phyloP scores from a whole-genome alignment of 2,329 filamentous ascomycete genomes.

The Cladosporium sp. region DNA sequence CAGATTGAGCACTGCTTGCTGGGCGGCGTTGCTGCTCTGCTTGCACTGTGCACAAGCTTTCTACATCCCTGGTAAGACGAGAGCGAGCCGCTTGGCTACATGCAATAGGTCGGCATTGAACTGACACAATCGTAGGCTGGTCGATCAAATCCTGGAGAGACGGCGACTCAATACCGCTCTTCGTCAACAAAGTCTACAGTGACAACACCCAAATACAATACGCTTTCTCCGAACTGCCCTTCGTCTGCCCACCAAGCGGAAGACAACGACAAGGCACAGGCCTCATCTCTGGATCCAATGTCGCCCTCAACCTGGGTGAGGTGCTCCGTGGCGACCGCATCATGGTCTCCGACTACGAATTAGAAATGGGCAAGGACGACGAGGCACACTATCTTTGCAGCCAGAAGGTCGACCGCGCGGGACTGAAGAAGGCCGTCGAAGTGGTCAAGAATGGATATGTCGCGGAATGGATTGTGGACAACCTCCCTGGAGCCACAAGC shows the following conservation, averaged over 20 bases:
- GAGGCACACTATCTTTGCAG: constrained; percentile 73
- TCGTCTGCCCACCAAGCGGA: constrained; percentile 78
- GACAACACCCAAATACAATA: constrained; percentile 89
- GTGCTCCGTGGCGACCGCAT: constrained; percentile 86
- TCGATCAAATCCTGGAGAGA: constrained; percentile 79
- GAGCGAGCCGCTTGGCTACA: not conserved
- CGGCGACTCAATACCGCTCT: constrained; percentile 75
- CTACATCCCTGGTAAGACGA: constrained; percentile 75
- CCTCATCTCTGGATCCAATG: constrained; percentile 72
- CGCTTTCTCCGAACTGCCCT: constrained; percentile 85
- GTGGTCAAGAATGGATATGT: constrained; percentile 78
- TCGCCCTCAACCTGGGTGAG: constrained; percentile 82
- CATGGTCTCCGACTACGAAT: constrained; percentile 77
- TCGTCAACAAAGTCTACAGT: constrained; percentile 89
- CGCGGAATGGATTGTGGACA: constrained; percentile 93
- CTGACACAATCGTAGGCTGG: constrained; percentile 58
- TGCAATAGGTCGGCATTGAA: not conserved
- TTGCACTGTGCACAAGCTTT: constrained; percentile 64
- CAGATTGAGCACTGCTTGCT: constrained; percentile 43
- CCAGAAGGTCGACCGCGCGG: constrained; percentile 62
- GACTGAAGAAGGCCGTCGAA: constrained; percentile 67
- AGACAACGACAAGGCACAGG: constrained; percentile 64
- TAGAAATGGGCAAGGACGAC: constrained; percentile 73
- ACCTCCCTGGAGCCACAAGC: constrained; percentile 82
- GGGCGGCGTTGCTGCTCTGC: constrained; percentile 48